Evolutionary conservation across 257 asterid species (phyloP), one percentile per base, ranked within the genome.

Genomic region (Parsonsia alboflavescens): DNA sequence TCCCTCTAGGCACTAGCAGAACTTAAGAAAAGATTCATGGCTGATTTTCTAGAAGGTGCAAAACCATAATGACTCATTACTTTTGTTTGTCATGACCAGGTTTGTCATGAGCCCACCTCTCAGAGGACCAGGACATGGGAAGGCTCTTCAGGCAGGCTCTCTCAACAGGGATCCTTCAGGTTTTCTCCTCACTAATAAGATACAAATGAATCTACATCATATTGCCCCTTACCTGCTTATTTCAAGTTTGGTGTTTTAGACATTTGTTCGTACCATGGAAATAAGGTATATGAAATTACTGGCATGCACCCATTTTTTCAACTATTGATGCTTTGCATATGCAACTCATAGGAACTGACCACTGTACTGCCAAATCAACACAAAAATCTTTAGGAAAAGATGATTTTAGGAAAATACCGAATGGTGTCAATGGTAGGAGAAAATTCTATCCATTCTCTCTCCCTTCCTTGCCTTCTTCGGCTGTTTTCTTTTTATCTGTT

Each of bases 261-360:
- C 6, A 33, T 21, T 33, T 12, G 17, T 16, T 63, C n/a, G 41
- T 28, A 48, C 21, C 57, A 2, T 74, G 46, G 28, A 41, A 65
- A 21, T 21, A 49, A 72, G 13, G 19, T 16, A 10, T 7, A 66
- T 16, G 13, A 17, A 16, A 39, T 65, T 65, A 39, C 26, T 42
- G 17, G 2, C 50, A 17, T 13, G 2, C 50, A 17, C 26, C 10
- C 7, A 1, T 39, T 39, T 64, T 10, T 39, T 46, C 21, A 33
- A 56, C 66, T 63, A 63, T 75, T 69, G n/a, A 72, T 78, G 64
- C 42, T 54, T 78, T 77, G 52, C 78, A 58, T 79, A 68, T 86
- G 83, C 92, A 94, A 98, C 90, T 94, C 15, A 97, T 94, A 75
- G 98, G 98, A 84, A 94, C 99, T 42, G 99, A 94, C 81, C 99